A percentile compares a stretch with the other conserved stretches of the same genome.
Evolutionary conservation across 768 basidiomycete genomes (phyloP).

Genomic region (Mycena albidolilacea): DNA sequence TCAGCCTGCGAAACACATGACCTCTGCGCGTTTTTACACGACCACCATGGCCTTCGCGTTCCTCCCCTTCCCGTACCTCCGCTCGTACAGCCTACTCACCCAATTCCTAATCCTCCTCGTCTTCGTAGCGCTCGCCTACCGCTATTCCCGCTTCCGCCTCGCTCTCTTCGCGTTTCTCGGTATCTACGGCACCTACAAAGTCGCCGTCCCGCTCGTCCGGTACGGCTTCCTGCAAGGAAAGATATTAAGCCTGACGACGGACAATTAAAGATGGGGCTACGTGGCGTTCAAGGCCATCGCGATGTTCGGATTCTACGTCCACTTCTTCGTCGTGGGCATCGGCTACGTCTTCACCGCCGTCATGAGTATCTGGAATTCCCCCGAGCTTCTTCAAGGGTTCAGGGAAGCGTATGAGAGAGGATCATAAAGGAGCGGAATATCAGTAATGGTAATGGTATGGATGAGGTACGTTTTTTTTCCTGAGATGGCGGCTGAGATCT

Average conservation of each 20-base stretch:
- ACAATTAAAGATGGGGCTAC: constrained; percentile 37
- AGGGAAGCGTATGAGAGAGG: constrained; percentile 36
- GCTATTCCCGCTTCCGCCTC: constrained; percentile 50
- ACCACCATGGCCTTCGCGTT: constrained; percentile 40
- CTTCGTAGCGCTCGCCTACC: constrained; percentile 46
- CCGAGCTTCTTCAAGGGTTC: constrained; percentile 34
- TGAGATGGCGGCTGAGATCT: no score
- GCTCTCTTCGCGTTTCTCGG: constrained; percentile 47
- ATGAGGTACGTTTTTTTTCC: no score
- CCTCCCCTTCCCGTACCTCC: constrained; percentile 38
- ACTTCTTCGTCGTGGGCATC: constrained; percentile 50
- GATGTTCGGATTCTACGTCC: constrained; percentile 54
- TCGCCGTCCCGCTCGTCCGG: constrained; percentile 42
- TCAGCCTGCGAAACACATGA: no score
- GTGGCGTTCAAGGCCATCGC: constrained; percentile 50
- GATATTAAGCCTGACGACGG: background rate
- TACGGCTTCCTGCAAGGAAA: background rate
- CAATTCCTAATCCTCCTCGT: constrained; percentile 42
- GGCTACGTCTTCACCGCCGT: constrained; percentile 43
- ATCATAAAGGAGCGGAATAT: background rate
- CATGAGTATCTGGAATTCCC: constrained; percentile 27
- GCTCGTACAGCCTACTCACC: constrained; percentile 8
- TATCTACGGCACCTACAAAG: constrained; percentile 47
- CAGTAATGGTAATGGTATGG: no score
- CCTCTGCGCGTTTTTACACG: constrained; percentile 1